Conservation (phyloP, 1,284 basidiomycete genomes). For the Binderoboletus segoi region DNA sequence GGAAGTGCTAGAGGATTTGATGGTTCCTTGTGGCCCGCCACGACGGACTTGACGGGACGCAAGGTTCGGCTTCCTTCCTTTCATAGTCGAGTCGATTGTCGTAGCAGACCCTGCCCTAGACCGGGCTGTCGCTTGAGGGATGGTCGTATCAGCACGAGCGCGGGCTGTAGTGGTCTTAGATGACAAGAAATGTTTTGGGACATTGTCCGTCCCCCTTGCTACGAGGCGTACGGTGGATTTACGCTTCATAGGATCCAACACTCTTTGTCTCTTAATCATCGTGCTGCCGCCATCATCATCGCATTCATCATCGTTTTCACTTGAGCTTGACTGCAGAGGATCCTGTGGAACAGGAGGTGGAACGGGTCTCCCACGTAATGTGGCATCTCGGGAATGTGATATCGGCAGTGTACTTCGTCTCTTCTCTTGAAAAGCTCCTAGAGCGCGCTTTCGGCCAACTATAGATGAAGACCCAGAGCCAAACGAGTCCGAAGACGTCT, state of each 20-base stretch:
- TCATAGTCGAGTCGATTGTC: slow-evolving; percentile 12
- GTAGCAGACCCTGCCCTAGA: slow-evolving; percentile 13
- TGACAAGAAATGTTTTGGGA: slow-evolving; percentile 18
- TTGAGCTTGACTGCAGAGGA: slow-evolving; percentile 23
- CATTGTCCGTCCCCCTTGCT: slow-evolving; percentile 11
- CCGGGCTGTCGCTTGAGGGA: slow-evolving; percentile 15
- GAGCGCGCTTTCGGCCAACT: slow-evolving; percentile 39
- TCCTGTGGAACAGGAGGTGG: slow-evolving; percentile 9
- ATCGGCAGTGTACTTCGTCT: neutral
- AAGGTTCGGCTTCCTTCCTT: slow-evolving; percentile 15
- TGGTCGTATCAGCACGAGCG: slow-evolving; percentile 9
- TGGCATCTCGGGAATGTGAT: slow-evolving; percentile 26
- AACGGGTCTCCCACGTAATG: slow-evolving; percentile 28
- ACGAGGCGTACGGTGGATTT: slow-evolving; percentile 33
- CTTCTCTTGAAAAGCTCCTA: slow-evolving; percentile 11
- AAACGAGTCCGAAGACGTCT: slow-evolving; percentile 46
- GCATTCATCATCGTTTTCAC: slow-evolving; percentile 26
- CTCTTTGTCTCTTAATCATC: slow-evolving; percentile 30
- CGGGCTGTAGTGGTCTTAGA: slow-evolving; percentile 12
- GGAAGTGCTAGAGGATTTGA: slow-evolving; percentile 26
- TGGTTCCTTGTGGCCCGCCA: slow-evolving; percentile 13
- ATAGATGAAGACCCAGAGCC: slow-evolving; percentile 41
- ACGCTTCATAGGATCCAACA: slow-evolving; percentile 32
- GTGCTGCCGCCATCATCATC: slow-evolving; percentile 7
- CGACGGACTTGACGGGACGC: slow-evolving; percentile 14